Evolutionary conservation across 805 yeast species (phyloP).

Genomic region (Zygosaccharomyces rouxii): DNA sequence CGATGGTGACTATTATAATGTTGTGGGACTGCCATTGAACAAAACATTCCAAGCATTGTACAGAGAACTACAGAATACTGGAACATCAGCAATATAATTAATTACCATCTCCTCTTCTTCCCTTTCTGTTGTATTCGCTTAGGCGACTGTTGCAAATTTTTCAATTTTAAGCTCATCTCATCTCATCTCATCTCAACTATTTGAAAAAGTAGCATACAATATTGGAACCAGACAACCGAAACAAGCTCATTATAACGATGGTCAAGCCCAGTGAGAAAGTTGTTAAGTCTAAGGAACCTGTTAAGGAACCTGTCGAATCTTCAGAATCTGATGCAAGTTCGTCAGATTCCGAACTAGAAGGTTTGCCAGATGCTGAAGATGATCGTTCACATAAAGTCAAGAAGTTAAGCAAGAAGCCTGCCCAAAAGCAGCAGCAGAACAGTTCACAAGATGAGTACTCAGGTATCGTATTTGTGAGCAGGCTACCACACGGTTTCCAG

Average conservation of each 20-base stretch:
- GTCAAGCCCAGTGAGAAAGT: constrained; percentile 13
- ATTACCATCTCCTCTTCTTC: not conserved
- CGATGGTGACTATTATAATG: constrained; percentile 79
- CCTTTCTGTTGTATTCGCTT: not conserved
- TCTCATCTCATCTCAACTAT: constrained; percentile 17
- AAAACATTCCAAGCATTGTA: constrained; percentile 39
- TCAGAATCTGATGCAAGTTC: constrained; percentile 19
- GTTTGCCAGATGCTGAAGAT: constrained; percentile 33
- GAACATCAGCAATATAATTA: not conserved
- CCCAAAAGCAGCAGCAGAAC: constrained; percentile 22
- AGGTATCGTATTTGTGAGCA: constrained; percentile 82
- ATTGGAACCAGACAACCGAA: not conserved
- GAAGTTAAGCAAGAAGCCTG: constrained; percentile 23
- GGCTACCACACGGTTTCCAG: constrained; percentile 89
- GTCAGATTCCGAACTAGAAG: constrained; percentile 30
- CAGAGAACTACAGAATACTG: not conserved
- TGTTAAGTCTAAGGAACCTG: constrained; percentile 1
- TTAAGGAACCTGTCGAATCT: constrained; percentile 12
- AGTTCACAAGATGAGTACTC: constrained; percentile 35
- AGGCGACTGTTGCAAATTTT: constrained; percentile 10
- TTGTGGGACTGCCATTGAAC: constrained; percentile 80
- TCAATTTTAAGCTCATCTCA: constrained; percentile 16
- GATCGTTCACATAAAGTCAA: constrained; percentile 30
- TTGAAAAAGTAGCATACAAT: not conserved
- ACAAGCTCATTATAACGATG: not conserved